These are phyloP conservation scores for Vigna radiata DNA, from an alignment of 306 rosid genomes.

Conservation along the genomic window DNA sequence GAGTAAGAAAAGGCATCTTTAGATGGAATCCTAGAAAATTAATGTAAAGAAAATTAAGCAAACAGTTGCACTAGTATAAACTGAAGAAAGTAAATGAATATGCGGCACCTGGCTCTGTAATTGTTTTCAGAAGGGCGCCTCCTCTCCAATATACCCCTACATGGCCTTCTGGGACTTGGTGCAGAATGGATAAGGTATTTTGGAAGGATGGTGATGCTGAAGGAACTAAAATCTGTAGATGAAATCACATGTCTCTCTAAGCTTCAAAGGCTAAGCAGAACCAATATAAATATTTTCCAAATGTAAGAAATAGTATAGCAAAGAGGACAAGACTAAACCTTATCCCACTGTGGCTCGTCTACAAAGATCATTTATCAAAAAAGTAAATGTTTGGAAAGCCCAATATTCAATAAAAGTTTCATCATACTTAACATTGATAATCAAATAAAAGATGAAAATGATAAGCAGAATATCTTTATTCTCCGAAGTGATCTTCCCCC, in stretches of 20 bases:
- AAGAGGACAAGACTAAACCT: constrained; percentile 6
- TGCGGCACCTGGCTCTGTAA: constrained; percentile 78
- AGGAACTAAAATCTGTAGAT: constrained; percentile 64
- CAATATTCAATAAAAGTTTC: not conserved
- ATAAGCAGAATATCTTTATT: not conserved
- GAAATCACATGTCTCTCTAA: constrained; percentile 29
- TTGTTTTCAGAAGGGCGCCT: constrained; percentile 84
- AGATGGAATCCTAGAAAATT: constrained; percentile 77
- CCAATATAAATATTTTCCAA: constrained; percentile 23
- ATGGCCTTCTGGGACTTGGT: constrained; percentile 99
- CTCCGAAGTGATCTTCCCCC: constrained; percentile 2
- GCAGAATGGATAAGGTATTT: constrained; percentile 65
- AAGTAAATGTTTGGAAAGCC: not conserved
- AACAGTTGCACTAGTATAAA: constrained; percentile 4
- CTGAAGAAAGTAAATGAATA: constrained; percentile 11
- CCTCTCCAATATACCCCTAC: constrained; percentile 98
- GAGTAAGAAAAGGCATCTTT: constrained; percentile 85
- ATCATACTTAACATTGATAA: constrained; percentile 1
- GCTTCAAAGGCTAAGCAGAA: constrained; percentile 8
- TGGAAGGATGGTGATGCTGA: constrained; percentile 52
- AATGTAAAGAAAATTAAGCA: constrained; percentile 17
- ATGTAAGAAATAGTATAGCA: not conserved
- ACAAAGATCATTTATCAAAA: not conserved
- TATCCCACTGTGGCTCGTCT: not conserved
- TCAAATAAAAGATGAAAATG: not conserved